Evolutionary conservation across 2,329 filamentous ascomycete species (phyloP).

Genomic region (Elsinoe fawcettii): DNA sequence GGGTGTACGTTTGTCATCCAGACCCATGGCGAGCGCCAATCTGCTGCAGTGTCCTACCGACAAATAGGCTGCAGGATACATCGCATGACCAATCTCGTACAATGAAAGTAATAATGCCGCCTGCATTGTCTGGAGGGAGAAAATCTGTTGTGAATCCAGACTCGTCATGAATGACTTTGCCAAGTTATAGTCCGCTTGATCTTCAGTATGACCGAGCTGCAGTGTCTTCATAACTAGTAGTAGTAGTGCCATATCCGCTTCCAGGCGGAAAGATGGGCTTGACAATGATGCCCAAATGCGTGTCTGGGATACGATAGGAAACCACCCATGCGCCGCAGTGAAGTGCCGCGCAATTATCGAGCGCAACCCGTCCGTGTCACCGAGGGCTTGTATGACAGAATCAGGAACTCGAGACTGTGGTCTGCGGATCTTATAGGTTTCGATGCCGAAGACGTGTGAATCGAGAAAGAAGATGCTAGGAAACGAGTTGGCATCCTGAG

Average conservation of each 20-base stretch:
- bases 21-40: background rate
- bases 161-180: background rate
- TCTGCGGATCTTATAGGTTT: background rate
- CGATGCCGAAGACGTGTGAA: background rate
- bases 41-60: background rate
- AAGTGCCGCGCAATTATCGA: background rate
- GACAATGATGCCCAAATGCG: background rate
- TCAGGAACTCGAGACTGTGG: background rate
- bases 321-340: background rate
- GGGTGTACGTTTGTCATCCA: background rate
- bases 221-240: background rate
- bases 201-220: background rate
- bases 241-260: background rate
- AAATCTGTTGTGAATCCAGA: background rate
- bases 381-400: background rate
- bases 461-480: background rate
- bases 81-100: constrained; percentile 43
- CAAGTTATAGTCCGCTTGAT: background rate
- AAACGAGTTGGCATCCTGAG: background rate
- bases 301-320: background rate
- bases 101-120: constrained; percentile 25
- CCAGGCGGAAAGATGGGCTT: background rate
- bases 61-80: constrained; percentile 46
- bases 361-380: background rate
- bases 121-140: constrained; percentile 37